These are phyloP conservation scores for Rosa persica DNA, from an alignment of 306 rosid species.

Conservation along the genomic window DNA sequence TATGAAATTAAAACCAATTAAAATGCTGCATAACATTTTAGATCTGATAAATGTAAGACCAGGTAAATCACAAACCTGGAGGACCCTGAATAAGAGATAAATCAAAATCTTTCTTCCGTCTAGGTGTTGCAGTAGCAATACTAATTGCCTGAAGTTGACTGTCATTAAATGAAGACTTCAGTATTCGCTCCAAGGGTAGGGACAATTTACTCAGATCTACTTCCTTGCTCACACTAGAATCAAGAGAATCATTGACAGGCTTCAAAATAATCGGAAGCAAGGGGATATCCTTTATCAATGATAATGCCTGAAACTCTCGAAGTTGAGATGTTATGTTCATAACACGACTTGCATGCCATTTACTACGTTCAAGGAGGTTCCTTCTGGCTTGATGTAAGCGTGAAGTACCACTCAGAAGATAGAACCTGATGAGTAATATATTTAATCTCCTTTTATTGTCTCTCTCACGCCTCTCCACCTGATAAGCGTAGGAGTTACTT, in stretches of 20 bases:
- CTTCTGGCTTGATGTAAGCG: constrained; percentile 88
- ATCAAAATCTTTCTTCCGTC: constrained; percentile 48
- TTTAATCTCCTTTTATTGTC: constrained; percentile 66
- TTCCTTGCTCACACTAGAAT: constrained; percentile 40
- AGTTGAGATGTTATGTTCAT: constrained; percentile 90
- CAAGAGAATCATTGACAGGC: constrained; percentile 44
- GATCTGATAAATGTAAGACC: constrained; percentile 16
- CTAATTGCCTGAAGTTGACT: constrained; percentile 88
- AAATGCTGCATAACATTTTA: constrained; percentile 9
- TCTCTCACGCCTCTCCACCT: constrained; percentile 97
- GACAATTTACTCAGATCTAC: constrained; percentile 64
- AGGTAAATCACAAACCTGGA: constrained; percentile 65
- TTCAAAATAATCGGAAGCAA: constrained; percentile 71
- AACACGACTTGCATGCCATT: constrained; percentile 87
- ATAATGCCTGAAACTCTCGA: constrained; percentile 93
- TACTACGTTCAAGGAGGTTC: constrained; percentile 85
- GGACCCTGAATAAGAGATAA: constrained; percentile 98
- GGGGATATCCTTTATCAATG: constrained; percentile 77
- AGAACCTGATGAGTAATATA: constrained; percentile 71
- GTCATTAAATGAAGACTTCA: constrained; percentile 74
- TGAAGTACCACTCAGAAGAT: constrained; percentile 76
- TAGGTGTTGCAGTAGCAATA: constrained; percentile 51
- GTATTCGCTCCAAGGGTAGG: constrained; percentile 67
- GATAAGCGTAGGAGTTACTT: constrained; percentile 41
- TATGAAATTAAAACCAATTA: constrained; percentile 29